Percentiles rank a stretch among this genome's conserved stretches.
Evolutionary conservation across 495 filamentous ascomycete genomes (phyloP).

Genomic region (Geoglossum glabrum): DNA sequence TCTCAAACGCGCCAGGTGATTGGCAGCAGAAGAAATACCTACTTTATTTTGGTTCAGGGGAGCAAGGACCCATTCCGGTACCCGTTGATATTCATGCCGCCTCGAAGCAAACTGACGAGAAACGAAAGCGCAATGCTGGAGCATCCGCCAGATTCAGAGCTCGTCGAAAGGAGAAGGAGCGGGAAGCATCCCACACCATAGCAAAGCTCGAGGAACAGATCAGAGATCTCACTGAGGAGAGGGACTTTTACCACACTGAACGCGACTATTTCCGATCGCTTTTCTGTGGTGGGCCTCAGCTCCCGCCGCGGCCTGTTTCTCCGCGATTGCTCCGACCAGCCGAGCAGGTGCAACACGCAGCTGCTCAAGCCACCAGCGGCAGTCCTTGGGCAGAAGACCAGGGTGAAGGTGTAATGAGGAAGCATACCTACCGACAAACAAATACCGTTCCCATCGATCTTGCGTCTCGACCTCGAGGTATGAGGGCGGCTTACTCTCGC

Average conservation of each 20-base stretch:
- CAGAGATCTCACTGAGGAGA: constrained; percentile 18
- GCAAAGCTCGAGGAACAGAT: constrained; percentile 40
- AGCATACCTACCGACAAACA: not conserved
- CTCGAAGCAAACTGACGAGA: constrained; percentile 74
- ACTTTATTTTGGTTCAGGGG: constrained; percentile 4
- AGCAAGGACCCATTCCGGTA: constrained; percentile 31
- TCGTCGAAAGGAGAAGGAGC: constrained; percentile 75
- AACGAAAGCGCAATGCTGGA: constrained; percentile 80
- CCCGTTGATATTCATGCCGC: constrained; percentile 60
- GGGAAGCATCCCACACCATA: constrained; percentile 44
- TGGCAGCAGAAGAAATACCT: constrained; percentile 11
- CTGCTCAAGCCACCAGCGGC: not conserved
- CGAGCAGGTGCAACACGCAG: not conserved
- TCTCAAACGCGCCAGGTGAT: constrained; percentile 2
- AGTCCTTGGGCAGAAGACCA: not conserved
- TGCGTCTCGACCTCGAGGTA: not conserved
- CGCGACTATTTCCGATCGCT: constrained; percentile 10
- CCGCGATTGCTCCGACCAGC: not conserved
- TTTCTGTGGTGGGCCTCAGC: not conserved
- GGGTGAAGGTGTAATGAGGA: not conserved
- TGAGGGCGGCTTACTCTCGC: not conserved
- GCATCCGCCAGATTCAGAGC: constrained; percentile 79
- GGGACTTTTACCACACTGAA: constrained; percentile 21
- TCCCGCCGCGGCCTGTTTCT: not conserved
- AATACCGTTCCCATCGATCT: not conserved